These are phyloP conservation scores for Allium sativum DNA, from an alignment of 106 monocot species.

Conservation along the genomic window DNA sequence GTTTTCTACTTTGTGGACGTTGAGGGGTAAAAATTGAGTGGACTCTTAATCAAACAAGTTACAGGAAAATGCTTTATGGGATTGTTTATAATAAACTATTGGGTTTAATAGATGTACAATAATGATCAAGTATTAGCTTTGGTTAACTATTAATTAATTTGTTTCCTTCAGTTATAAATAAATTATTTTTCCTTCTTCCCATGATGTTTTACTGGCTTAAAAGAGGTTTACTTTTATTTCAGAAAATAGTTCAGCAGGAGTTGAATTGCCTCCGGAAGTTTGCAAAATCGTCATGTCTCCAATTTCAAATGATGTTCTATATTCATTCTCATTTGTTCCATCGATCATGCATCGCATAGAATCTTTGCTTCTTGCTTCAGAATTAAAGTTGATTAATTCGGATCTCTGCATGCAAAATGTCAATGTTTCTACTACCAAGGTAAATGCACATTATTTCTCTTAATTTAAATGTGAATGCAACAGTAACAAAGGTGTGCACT, in stretches of 20 bases:
- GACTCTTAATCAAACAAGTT: too few relatives aligned
- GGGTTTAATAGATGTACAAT: too few relatives aligned
- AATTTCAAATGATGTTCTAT: slow-evolving; percentile 17
- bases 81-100: too few relatives aligned
- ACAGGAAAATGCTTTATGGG: too few relatives aligned
- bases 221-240: not conserved
- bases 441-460: slow-evolving; percentile 2
- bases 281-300: slow-evolving; percentile 45
- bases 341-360: slow-evolving; percentile 57
- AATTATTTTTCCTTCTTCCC: too few relatives aligned
- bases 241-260: slow-evolving; percentile 12
- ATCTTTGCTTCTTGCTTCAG: slow-evolving; percentile 36
- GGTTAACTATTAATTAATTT: too few relatives aligned
- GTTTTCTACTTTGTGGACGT: too few relatives aligned
- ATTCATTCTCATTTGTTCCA: slow-evolving; percentile 36
- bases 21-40: too few relatives aligned
- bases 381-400: slow-evolving; percentile 16
- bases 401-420: slow-evolving; percentile 18
- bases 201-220: too few relatives aligned
- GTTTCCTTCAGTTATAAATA: too few relatives aligned
- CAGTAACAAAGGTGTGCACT: not conserved
- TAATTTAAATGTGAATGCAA: slow-evolving; percentile 2
- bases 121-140: too few relatives aligned
- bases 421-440: slow-evolving; percentile 30
- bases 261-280: slow-evolving; percentile 71